Base-by-base conservation (phyloP, 2,329 filamentous ascomycete species). In the Aspergillus vadensis region DNA sequence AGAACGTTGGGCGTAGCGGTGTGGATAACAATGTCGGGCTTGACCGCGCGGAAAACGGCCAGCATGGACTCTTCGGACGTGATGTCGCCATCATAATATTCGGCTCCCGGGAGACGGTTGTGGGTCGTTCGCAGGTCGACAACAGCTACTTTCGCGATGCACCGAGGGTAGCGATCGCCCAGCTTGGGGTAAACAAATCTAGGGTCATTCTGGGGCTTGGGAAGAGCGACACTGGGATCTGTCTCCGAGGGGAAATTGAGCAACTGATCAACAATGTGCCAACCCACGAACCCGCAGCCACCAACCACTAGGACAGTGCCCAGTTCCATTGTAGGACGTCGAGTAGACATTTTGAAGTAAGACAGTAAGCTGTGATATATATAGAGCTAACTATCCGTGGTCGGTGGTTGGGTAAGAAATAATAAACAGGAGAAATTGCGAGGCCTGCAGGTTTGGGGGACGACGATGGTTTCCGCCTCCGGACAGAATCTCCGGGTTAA, bases 11-110 rank as follows among this genome's bases (percentile, higher is more conserved):
- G 91, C 36, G 88, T 91, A 19, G 94, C 95, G 2, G 93, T 96
- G 78, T 99, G 94, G 70, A 98, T 89, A 55, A 99, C 91, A 14
- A 96, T 86, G 72, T 92, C 88, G 19, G 94, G 93, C 69, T 84
- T 85, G 57, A 88, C 82, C 64, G 86, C 81, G 32, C 82, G 76
- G 69, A 98, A 87, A 48, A 91, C 79, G 39, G 82, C 80, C 43
- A 84, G 74, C 64, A 95, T 82, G 63, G 82, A 82, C 57, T 82
- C 80, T 17, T 79, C 72, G 64, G 90, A 86, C 57, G 90, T 92
- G 74, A 95, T 92, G 77, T 94, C 90, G 73, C 87, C 90, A 68
- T 92, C 87, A 74, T 86, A 84, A 80, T 95, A 95, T 55, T 81
- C 77, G 54, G 88, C 84, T 49, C 83, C 82, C 56, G 85, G 77